Percentiles rank a stretch among this genome's conserved stretches.
phyloP scores from a whole-genome alignment of 306 rosid species.

The Dalbergia cochinchinensis region DNA sequence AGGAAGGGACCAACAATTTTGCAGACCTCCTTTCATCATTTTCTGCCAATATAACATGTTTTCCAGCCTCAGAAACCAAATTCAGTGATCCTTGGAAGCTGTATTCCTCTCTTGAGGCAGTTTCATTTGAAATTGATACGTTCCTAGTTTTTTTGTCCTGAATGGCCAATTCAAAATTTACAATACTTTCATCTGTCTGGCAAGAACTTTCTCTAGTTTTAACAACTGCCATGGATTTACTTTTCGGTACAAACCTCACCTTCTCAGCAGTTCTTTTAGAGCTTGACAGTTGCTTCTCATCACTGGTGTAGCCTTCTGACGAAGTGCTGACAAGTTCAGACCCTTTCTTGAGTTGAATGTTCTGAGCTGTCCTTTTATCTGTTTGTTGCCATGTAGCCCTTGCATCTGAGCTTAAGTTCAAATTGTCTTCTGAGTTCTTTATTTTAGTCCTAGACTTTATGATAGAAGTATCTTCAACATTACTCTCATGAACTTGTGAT shows the following conservation, averaged over 20 bases:
- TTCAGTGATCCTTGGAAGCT: slow-evolving; percentile 52
- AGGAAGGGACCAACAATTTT: slow-evolving; percentile 59
- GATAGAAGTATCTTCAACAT: slow-evolving; percentile 50
- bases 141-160: slow-evolving; percentile 47
- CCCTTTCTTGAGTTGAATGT: slow-evolving; percentile 57
- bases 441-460: slow-evolving; percentile 54
- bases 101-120: slow-evolving; percentile 49
- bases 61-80: slow-evolving; percentile 54
- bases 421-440: slow-evolving; percentile 51
- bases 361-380: slow-evolving; percentile 56
- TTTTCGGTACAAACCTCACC: slow-evolving; percentile 52
- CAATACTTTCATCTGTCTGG: slow-evolving; percentile 61
- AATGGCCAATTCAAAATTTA: slow-evolving; percentile 46
- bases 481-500: slow-evolving; percentile 53
- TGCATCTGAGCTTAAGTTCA: slow-evolving; percentile 51
- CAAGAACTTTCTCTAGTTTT: slow-evolving; percentile 57
- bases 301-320: slow-evolving; percentile 53
- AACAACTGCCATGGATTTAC: slow-evolving; percentile 49
- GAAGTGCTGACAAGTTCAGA: slow-evolving; percentile 51
- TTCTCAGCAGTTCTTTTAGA: slow-evolving; percentile 54
- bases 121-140: slow-evolving; percentile 39
- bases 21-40: slow-evolving; percentile 56
- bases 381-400: slow-evolving; percentile 37
- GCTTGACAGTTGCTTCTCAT: slow-evolving; percentile 51
- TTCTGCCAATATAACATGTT: slow-evolving; percentile 48